Evolutionary conservation across 148 eudicot genomes (phyloP).

Genomic region (Vaccinium corymbosum): DNA sequence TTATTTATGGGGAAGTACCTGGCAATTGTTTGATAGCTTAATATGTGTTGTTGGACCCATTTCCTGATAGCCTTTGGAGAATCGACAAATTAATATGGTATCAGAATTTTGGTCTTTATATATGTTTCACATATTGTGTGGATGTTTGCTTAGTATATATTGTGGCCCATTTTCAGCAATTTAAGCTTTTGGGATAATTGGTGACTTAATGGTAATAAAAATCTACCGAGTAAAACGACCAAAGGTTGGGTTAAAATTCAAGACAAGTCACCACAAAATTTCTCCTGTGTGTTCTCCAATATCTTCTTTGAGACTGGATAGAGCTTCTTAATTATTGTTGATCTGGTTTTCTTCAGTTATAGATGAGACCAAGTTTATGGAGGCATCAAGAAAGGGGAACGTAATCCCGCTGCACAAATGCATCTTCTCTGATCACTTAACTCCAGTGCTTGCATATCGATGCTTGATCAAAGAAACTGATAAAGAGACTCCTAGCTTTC

Average conservation of each 20-base stretch:
- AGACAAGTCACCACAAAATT: neutral
- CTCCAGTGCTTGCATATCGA: slow-evolving; percentile 80
- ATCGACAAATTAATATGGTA: neutral
- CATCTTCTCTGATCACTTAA: slow-evolving; percentile 71
- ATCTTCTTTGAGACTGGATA: neutral
- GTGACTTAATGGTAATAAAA: neutral
- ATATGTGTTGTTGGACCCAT: neutral
- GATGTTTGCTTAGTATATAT: neutral
- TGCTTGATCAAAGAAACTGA: slow-evolving; percentile 71
- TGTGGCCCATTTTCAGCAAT: no score
- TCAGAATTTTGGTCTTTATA: neutral
- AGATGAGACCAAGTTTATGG: slow-evolving; percentile 44
- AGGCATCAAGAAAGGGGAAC: slow-evolving; percentile 53
- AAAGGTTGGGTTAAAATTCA: neutral
- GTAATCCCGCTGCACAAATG: slow-evolving; percentile 52
- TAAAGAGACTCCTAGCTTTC: slow-evolving; percentile 65
- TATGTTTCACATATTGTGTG: neutral
- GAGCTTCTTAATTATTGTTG: neutral
- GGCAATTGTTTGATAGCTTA: neutral
- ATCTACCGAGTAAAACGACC: neutral
- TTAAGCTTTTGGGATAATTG: neutral
- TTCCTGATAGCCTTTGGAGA: neutral
- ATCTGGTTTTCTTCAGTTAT: slow-evolving; percentile 17
- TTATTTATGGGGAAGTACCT: neutral
- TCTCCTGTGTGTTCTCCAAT: neutral